phyloP scores from a whole-genome alignment of 2,329 filamentous ascomycete genomes.

The Trichophyton rubrum region DNA sequence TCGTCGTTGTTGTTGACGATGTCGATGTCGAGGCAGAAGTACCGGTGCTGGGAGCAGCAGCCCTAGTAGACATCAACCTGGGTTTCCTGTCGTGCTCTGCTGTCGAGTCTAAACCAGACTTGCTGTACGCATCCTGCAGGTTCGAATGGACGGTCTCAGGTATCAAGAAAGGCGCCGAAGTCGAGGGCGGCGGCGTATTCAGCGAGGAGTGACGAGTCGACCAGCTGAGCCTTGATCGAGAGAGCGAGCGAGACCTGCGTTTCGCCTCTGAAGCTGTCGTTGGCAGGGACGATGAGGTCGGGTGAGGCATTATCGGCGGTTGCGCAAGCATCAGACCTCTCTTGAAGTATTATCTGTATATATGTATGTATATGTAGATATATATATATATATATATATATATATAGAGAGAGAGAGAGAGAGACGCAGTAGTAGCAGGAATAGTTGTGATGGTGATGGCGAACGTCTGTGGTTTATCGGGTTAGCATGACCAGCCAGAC shows the following conservation, averaged over 20 bases:
- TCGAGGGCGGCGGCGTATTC: neutral
- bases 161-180: conserved; percentile 2
- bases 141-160: neutral
- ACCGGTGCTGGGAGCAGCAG: neutral
- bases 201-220: neutral
- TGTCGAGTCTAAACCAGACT: neutral
- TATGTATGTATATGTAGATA: neutral
- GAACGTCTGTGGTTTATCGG: no score
- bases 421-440: neutral
- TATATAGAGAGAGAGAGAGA: neutral
- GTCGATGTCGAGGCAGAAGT: no score
- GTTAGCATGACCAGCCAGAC: neutral
- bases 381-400: neutral
- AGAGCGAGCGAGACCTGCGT: conserved; percentile 5
- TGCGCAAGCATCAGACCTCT: conserved; percentile 2
- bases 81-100: neutral
- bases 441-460: no score
- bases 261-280: conserved; percentile 2
- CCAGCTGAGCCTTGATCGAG: neutral
- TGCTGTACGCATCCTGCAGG: neutral
- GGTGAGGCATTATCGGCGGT: conserved; percentile 1
- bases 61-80: neutral
- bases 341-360: neutral
- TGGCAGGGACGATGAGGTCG: conserved; percentile 3
- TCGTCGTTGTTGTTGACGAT: neutral